phyloP scores from a whole-genome alignment of 2,329 filamentous ascomycete species.

The Coniochaeta hoffmannii region DNA sequence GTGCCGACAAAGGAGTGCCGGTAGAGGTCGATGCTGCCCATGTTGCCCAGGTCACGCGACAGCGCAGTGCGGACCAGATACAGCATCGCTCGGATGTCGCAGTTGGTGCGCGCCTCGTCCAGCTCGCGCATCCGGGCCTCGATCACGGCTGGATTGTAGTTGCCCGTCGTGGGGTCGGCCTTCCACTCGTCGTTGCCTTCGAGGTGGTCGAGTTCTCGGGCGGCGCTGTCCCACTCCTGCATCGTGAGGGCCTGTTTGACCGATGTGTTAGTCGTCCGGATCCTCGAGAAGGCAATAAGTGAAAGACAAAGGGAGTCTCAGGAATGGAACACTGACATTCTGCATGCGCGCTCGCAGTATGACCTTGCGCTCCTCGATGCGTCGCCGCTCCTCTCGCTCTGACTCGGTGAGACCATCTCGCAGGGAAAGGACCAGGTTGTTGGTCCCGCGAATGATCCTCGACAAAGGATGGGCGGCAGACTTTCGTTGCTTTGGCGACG shows the following conservation, averaged over 20 bases:
- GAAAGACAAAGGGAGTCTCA: not conserved
- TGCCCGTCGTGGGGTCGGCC: slow-evolving; percentile 46
- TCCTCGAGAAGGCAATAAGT: not conserved
- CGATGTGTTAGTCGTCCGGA: slow-evolving; percentile 7
- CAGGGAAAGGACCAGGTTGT: slow-evolving; percentile 35
- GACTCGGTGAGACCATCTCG: slow-evolving; percentile 45
- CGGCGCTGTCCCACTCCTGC: slow-evolving; percentile 68
- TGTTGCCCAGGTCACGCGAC: slow-evolving; percentile 74
- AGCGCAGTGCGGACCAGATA: slow-evolving; percentile 74
- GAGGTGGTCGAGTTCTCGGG: slow-evolving; percentile 67
- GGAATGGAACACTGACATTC: slow-evolving; percentile 52
- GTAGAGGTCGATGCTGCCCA: slow-evolving; percentile 78
- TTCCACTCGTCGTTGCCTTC: slow-evolving; percentile 85
- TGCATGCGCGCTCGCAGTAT: slow-evolving; percentile 58
- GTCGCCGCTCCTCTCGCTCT: slow-evolving; percentile 38
- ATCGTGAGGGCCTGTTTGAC: slow-evolving; percentile 54
- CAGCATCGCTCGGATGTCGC: slow-evolving; percentile 71
- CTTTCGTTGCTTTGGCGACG: not conserved
- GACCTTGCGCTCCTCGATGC: slow-evolving; percentile 52
- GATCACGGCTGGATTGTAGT: slow-evolving; percentile 67
- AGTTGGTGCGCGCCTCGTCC: slow-evolving; percentile 63
- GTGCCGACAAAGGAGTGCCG: slow-evolving; percentile 79
- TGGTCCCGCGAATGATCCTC: slow-evolving; percentile 22
- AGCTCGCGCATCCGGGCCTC: slow-evolving; percentile 63
- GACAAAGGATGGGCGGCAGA: slow-evolving; percentile 7